These are phyloP conservation scores for Hypoxylon sp. DNA, from an alignment of 2,329 filamentous ascomycete species.

Conservation along the genomic window DNA sequence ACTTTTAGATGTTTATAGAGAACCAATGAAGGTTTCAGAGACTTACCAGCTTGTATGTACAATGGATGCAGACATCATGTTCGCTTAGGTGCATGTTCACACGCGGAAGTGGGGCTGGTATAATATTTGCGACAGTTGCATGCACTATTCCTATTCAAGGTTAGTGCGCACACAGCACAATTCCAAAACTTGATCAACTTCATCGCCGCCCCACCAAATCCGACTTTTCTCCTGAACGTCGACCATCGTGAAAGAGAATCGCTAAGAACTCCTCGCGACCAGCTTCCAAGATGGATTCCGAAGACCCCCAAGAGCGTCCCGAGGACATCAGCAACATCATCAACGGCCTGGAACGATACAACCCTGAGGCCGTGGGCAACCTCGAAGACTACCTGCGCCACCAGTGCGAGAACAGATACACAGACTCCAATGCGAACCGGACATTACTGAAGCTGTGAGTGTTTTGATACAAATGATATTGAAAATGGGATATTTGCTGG, in stretches of 20 bases:
- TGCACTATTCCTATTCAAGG: constrained; percentile 25
- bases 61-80: neutral
- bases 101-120: neutral
- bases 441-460: constrained; percentile 97
- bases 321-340: constrained; percentile 94
- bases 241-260: constrained; percentile 49
- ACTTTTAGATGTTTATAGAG: neutral
- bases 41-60: neutral
- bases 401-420: constrained; percentile 95
- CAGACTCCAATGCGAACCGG: constrained; percentile 97
- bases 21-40: neutral
- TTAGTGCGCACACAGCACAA: constrained; percentile 52
- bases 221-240: constrained; percentile 45
- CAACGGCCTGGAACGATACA: constrained; percentile 97
- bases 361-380: constrained; percentile 92
- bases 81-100: constrained; percentile 7
- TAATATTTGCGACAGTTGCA: constrained; percentile 19
- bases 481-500: neutral
- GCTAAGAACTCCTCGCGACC: constrained; percentile 38
- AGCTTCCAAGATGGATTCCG: constrained; percentile 72
- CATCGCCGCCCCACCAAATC: constrained; percentile 51
- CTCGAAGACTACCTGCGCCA: constrained; percentile 95
- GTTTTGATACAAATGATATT: constrained; percentile 32
- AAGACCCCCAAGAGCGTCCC: constrained; percentile 92
- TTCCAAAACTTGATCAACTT: constrained; percentile 36